Conservation (phyloP, 2,329 filamentous ascomycete genomes). For the Plectosphaerella cucumerina region DNA sequence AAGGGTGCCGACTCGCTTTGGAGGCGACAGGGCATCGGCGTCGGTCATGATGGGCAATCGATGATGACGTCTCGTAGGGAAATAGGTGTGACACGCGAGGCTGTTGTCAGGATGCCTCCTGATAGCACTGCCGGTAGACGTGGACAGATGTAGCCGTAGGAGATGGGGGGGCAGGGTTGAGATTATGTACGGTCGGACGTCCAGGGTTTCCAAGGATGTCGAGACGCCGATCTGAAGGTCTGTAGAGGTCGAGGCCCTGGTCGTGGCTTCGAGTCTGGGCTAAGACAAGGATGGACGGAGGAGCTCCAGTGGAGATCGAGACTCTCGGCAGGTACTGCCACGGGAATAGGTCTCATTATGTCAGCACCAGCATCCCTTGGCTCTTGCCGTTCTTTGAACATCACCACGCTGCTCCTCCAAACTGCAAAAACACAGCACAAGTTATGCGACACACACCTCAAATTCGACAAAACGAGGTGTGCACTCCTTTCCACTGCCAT, state of each 20-base stretch:
- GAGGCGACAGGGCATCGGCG: slow-evolving; percentile 34
- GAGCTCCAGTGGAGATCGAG: not conserved
- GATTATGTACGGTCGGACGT: slow-evolving; percentile 3
- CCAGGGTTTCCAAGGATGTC: not conserved
- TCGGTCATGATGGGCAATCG: slow-evolving; percentile 19
- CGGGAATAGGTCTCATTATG: no score
- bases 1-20: slow-evolving; percentile 34
- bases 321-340: no score
- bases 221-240: slow-evolving; percentile 1
- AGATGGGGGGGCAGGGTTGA: slow-evolving; percentile 9
- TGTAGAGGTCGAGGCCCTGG: not conserved
- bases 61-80: not conserved
- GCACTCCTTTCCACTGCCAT: no score
- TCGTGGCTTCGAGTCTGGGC: not conserved
- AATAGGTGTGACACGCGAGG: not conserved
- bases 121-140: slow-evolving; percentile 8
- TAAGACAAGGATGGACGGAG: not conserved
- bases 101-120: not conserved
- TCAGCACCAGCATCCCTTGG: no score
- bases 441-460: no score
- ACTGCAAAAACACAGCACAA: no score
- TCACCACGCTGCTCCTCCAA: no score
- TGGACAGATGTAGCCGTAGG: slow-evolving; percentile 6
- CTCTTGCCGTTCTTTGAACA: no score
- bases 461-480: no score